Evolutionary conservation across 2,329 filamentous ascomycete genomes (phyloP).

Genomic region (Pochonia chlamydosporia): DNA sequence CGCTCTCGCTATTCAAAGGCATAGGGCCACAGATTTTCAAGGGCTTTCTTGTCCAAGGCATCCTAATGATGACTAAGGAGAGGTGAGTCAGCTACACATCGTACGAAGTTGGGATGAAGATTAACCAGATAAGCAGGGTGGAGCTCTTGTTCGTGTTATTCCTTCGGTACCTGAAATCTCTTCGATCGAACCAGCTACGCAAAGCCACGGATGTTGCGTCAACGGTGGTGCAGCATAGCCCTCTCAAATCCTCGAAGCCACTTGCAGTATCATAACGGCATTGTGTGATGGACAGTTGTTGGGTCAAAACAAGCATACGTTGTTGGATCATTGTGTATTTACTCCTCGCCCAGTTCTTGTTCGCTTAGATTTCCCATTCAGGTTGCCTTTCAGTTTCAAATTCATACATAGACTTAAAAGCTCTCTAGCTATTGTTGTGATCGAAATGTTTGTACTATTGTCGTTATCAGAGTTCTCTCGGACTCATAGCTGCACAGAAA

Average conservation of each 20-base stretch:
- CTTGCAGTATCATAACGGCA: conserved; percentile 15
- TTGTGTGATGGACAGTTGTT: neutral
- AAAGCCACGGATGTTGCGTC: conserved; percentile 60
- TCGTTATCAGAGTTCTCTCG: no score
- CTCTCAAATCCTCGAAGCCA: conserved; percentile 32
- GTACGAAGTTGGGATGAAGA: conserved; percentile 10
- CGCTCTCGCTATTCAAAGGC: conserved; percentile 86
- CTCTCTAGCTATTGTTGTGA: neutral
- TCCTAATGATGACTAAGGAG: conserved; percentile 99
- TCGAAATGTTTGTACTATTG: neutral
- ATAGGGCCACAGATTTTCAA: conserved; percentile 92
- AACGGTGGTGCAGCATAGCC: conserved; percentile 23
- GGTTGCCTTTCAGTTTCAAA: neutral
- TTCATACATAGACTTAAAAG: neutral
- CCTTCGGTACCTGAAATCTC: conserved; percentile 70
- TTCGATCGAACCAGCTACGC: conserved; percentile 64
- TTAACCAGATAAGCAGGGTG: conserved; percentile 48
- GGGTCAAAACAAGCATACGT: neutral
- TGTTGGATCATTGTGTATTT: neutral
- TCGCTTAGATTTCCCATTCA: neutral
- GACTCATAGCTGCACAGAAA: no score
- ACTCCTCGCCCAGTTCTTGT: neutral
- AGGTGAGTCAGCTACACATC: conserved; percentile 46
- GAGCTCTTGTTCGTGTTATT: conserved; percentile 84
- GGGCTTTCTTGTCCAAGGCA: conserved; percentile 85